Base-by-base conservation (phyloP, 805 yeast genomes). In the Kuraishia ogatae region DNA sequence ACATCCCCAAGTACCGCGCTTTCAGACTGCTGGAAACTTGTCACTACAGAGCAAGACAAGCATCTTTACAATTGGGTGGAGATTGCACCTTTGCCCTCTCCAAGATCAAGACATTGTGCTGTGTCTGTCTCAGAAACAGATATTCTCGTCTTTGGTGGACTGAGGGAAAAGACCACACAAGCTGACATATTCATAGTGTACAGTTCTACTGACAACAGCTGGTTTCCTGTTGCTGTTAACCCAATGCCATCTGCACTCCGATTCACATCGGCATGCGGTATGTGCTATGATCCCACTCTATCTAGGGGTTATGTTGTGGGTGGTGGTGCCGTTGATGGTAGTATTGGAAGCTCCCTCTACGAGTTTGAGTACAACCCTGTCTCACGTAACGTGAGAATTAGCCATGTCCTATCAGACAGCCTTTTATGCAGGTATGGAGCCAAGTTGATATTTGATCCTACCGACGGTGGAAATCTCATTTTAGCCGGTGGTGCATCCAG, bases 401-500 rank as follows among this genome's bases (percentile, higher is more conserved):
- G 55, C 2, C 52, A 60, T 2, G 26, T 60, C 5, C 52, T 66
- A 6, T 50, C 55, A 1, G 63, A 76, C 52, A 64, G 66, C 1
- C 57, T 73, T 7, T 64, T 79, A 26, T 71, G 67, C 54, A 71
- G 87, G 57, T 80, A 79, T 54, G 88, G 89, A 2, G 70, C 81
- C 22, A 68, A 74, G 54, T 62, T 68, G 1, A 60, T 63, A 2
- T 64, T 71, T 46, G 39, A 72, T 1, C 43, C 43, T 15, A 8
- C 43, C 6, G 59, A 64, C n/a, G 64, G 64, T 0, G 59, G 65
- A n/a, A 65, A 68, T 20, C 49, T 84, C 1, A 21, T 81, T 1
- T 49, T 87, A 1, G 71, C 77, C 2, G 90, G 91, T 26, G 91
- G 89, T 23, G 82, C 81, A 0, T 76, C 81, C 17, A 70, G 77